Evolutionary conservation across 2,329 filamentous ascomycete species (phyloP).

Genomic region (Dothidotthia symphoricarpi): DNA sequence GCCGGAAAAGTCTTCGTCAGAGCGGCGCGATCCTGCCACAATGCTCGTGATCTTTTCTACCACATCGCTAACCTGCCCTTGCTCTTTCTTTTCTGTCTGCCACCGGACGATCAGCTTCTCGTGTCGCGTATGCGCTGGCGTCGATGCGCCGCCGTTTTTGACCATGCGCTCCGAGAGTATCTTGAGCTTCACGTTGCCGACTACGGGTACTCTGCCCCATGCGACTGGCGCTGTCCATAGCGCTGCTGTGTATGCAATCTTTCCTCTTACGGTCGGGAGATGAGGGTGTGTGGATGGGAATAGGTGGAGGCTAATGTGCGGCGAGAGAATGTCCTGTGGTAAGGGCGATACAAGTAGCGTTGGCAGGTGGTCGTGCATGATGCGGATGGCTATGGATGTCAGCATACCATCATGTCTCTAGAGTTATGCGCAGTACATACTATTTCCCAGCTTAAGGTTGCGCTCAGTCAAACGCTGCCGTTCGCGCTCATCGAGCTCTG

Average conservation of each 20-base stretch:
- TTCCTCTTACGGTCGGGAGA: constrained; percentile 87
- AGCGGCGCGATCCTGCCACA: constrained; percentile 49
- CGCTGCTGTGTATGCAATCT: constrained; percentile 86
- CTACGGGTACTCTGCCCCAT: constrained; percentile 87
- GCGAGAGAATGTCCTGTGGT: constrained; percentile 61
- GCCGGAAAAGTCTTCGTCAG: constrained; percentile 74
- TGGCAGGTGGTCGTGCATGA: constrained; percentile 61
- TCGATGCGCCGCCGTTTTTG: constrained; percentile 49
- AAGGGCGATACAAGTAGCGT: constrained; percentile 61
- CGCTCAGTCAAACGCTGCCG: constrained; percentile 57
- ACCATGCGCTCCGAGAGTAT: constrained; percentile 90
- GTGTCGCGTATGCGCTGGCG: constrained; percentile 46
- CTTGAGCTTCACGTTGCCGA: constrained; percentile 84
- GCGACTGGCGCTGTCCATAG: constrained; percentile 95
- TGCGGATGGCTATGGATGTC: constrained; percentile 53
- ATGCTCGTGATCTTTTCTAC: constrained; percentile 57
- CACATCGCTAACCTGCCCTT: constrained; percentile 48
- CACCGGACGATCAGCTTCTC: constrained; percentile 91
- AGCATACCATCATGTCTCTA: constrained; percentile 2
- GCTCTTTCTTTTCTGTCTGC: constrained; percentile 61
- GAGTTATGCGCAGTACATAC: constrained; percentile 39
- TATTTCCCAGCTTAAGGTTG: constrained; percentile 61
- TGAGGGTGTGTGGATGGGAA: constrained; percentile 77
- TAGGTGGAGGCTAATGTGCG: constrained; percentile 61
- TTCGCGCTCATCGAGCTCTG: constrained; percentile 36